Conservation (phyloP, 768 basidiomycete genomes). For the Russula compacta region DNA sequence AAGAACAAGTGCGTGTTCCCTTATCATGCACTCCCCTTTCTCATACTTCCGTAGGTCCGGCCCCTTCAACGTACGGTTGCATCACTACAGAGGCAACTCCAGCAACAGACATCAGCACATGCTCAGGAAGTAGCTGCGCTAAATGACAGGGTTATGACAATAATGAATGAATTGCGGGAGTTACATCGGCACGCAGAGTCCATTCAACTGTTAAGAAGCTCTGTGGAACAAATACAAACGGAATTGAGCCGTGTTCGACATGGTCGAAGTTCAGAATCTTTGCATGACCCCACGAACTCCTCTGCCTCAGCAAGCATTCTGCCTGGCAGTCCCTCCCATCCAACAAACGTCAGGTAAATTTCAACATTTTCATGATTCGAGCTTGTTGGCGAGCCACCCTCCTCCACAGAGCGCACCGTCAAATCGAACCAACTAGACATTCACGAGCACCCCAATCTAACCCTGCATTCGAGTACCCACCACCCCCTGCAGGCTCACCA, state of each 20-base stretch:
- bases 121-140: constrained; percentile 10
- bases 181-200: constrained; percentile 15
- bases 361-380: not conserved
- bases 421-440: constrained; percentile 1
- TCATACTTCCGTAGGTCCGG: constrained; percentile 8
- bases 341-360: constrained; percentile 8
- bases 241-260: constrained; percentile 14
- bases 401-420: not conserved
- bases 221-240: constrained; percentile 15
- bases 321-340: constrained; percentile 1
- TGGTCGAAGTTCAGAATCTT: not conserved
- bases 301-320: constrained; percentile 6
- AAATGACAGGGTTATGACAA: constrained; percentile 10
- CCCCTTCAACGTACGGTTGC: constrained; percentile 14
- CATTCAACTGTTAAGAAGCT: constrained; percentile 12
- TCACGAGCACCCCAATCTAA: constrained; percentile 5
- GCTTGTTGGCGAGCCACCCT: not conserved
- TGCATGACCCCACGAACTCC: constrained; percentile 9
- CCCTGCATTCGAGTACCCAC: constrained; percentile 19
- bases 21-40: not conserved
- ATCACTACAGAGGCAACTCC: constrained; percentile 16
- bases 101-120: constrained; percentile 14
- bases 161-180: constrained; percentile 14
- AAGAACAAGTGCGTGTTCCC: constrained; percentile 11
- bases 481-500: constrained; percentile 17